Base-by-base conservation (phyloP, 23 red algal genomes). In the Gracilaria vermiculophylla region DNA sequence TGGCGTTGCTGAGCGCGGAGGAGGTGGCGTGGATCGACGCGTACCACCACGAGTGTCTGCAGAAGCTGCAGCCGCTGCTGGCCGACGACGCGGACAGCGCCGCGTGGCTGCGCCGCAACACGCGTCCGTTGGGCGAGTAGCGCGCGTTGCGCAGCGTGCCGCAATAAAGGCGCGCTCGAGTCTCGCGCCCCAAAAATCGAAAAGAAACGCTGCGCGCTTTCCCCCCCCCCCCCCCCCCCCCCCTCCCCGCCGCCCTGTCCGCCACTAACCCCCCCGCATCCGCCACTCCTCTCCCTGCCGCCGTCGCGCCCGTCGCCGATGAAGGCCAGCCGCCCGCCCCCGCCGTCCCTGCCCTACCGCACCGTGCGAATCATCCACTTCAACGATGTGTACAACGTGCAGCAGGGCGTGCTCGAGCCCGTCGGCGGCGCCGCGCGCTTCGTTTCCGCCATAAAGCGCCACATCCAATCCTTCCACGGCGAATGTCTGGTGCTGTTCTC, bases 1-100 rank as follows among this genome's bases (percentile, higher is more conserved):
- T 80, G 7, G 60, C 27, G 24, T 31, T 98, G 72, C 85, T 98
- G 55, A 90, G 36, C 25, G 85, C 86, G 24, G 60, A 55, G 12
- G 96, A 98, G 71, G 21, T 70, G 44, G 14, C 2, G 8, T 98
- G 96, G 96, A 40, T 98, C n/a, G 77, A 98, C 55, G 21, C 32
- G 28, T 98, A 98, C 62, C 96, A 98, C 48, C 29, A 23, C 57
- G 83, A 79, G 53, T 73, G 85, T 21, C 62, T 25, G 35, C 81
- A 86, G 27, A 80, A 85, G 50, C 57, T 98, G 40, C 41, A 19
- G 72, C 95, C 95, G 54, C 60, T 86, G 44, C 56, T 96, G 60
- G 16, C 31, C 10, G 89, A 83, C 2, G 94, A 96, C 65, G 28
- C 58, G 35, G 69, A 51, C 2, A 67, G 53, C 7, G 21, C 80